phyloP scores from a whole-genome alignment of 768 basidiomycete genomes.

The Leccinum broughii region DNA sequence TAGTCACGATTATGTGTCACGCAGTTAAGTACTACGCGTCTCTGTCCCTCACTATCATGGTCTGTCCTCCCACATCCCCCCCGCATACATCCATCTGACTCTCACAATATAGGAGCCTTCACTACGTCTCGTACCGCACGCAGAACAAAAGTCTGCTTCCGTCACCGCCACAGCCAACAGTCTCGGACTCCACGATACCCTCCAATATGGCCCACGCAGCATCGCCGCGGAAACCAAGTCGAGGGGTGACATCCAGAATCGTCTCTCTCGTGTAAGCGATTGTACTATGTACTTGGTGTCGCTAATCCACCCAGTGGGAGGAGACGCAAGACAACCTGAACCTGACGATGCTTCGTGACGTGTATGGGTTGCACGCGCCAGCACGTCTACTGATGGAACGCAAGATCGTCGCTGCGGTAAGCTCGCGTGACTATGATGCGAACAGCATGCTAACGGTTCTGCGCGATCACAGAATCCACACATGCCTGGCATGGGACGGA shows the following conservation, averaged over 20 bases:
- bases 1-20: constrained; percentile 31
- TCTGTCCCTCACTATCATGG: constrained; percentile 24
- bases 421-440: constrained; percentile 2
- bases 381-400: constrained; percentile 93
- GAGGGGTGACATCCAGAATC: constrained; percentile 58
- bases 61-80: constrained; percentile 1
- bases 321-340: constrained; percentile 87
- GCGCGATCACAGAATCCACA: constrained; percentile 53
- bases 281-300: neutral
- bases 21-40: constrained; percentile 23
- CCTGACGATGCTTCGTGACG: constrained; percentile 79
- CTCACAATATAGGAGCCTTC: constrained; percentile 42
- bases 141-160: constrained; percentile 57
- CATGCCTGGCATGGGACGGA: constrained; percentile 61
- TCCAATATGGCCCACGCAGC: constrained; percentile 81
- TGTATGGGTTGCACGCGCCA: constrained; percentile 87
- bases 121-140: constrained; percentile 62
- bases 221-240: constrained; percentile 74
- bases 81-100: constrained; percentile 3
- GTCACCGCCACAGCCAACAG: constrained; percentile 67
- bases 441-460: neutral
- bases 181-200: constrained; percentile 85
- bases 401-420: constrained; percentile 74
- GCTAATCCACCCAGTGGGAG: constrained; percentile 69
- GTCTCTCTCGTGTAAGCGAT: constrained; percentile 72